A percentile compares a stretch with the other conserved stretches of the same genome.
These are phyloP conservation scores for Iris macrosiphon DNA, from an alignment of 106 monocot species.

Conservation along the genomic window DNA sequence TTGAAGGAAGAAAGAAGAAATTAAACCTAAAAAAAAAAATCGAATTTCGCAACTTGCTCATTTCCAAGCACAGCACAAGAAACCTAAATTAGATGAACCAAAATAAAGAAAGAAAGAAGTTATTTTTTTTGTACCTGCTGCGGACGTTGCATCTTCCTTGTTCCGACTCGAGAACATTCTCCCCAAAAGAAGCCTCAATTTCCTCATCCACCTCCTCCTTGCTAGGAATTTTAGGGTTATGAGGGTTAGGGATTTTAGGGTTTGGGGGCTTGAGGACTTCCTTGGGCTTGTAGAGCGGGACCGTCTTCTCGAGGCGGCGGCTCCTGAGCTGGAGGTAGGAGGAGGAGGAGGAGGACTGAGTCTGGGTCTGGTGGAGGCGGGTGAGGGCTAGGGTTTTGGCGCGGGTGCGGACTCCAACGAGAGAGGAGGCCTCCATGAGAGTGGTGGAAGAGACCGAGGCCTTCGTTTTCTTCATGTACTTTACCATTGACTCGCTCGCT, in stretches of 20 bases:
- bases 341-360: not conserved
- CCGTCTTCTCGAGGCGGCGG: constrained; percentile 48
- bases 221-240: constrained; percentile 5
- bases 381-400: constrained; percentile 49
- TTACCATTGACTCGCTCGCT: too few species aligned
- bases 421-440: constrained; percentile 38
- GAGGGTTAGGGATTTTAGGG: too few species aligned
- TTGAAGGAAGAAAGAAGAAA: too few species aligned
- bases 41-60: constrained; percentile 5
- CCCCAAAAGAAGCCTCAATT: constrained; percentile 20
- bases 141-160: constrained; percentile 7
- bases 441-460: constrained; percentile 30
- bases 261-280: not conserved
- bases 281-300: not conserved
- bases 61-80: not conserved
- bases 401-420: constrained; percentile 44
- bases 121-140: constrained; percentile 14
- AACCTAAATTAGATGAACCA: constrained; percentile 2
- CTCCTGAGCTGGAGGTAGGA: constrained; percentile 46
- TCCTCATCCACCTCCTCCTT: constrained; percentile 1
- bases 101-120: too few species aligned
- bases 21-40: too few species aligned
- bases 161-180: constrained; percentile 15
- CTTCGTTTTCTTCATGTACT: constrained; percentile 44
- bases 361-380: constrained; percentile 22